Base-by-base conservation (phyloP, 768 basidiomycete genomes). In the Dacryopinax primogenitus region DNA sequence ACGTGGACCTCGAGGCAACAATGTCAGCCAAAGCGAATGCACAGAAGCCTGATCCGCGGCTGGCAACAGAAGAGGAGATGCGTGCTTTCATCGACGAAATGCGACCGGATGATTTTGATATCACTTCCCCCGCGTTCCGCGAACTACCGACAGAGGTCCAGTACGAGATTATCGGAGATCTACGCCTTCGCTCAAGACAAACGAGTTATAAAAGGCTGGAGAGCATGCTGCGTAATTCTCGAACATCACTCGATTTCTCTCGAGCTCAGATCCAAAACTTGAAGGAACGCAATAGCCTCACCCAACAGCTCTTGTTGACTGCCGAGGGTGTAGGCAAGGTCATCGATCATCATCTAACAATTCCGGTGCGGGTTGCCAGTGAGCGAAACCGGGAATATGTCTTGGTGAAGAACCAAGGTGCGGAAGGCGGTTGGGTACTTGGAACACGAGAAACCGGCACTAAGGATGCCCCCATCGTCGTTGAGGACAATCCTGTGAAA, bases 101-200 rank as follows among this genome's bases (percentile, higher is more conserved):
- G 86, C 84, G 87, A 1, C 93, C 94, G 0, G 92, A 93, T 70
- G 93, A 98, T 71, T 90, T 98, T 70, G 95, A 98, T 72, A 83
- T 96, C 64, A 82, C 85, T 18, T 93, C 93, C 1, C 82, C 90
- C 3, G 90, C 86, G 21, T 99, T 99, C 73, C 83, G 86, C 26
- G 89, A 91, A 67, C 83, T 98, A 1, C 94, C 96, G 1, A 95
- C 92, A 0, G 94, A 98, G 74, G 85, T 96, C 23, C 92, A 99
- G 70, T 99, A 98, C 75, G 96, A 99, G 77, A 95, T 99, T 69
- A 86, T 98, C 34, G 94, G 95, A 63, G 96, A 99, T 77, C 79
- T 98, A 61, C 85, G 96, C 1, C 79, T 96, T 65, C 93, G 92
- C 74, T 97, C 94, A 0, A 83, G 96, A 1, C 94, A 97, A 75